Base-by-base conservation (phyloP, 257 asterid genomes). In the Cinchona pubescens region DNA sequence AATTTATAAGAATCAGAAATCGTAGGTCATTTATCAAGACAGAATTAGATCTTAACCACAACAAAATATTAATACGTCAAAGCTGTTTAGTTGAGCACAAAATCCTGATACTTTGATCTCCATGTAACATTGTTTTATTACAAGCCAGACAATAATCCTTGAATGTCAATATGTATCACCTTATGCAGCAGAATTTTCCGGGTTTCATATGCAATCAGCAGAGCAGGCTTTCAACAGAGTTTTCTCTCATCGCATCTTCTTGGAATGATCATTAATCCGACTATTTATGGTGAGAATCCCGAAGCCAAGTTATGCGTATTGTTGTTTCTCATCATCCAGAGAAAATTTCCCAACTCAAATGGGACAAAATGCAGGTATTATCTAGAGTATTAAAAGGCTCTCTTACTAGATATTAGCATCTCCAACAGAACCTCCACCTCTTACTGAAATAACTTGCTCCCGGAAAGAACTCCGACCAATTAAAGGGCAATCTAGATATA, bases 191-290 rank as follows among this genome's bases (percentile, higher is more conserved):
- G 51, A 25, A 30, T 27, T 46, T 40, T 79, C 64, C 45, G 59
- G 27, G 79, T 58, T 79, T 79, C 82, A 79, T 79, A 79, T 79
- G 74, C 82, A 66, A 78, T 56, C 72, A 55, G 60, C 66, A 48
- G 78, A 49, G 51, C 7, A 7, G 53, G 42, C 55, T 72, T 30
- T 42, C 30, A 30, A n/a, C 49, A 55, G 69, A 27, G 29, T 53
- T 58, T 60, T 45, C 51, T 45, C 51, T 37, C 76, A 0, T 42
- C 29, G 72, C 72, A 63, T 79, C 75, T 45, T 73, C 75, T 68
- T 68, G 75, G 82, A 75, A 79, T 73, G 73, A 73, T 79, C 79
- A 79, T 79, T 61, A 79, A 79, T 78, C 37, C 38, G 32, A 43
- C 48, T 58, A 71, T 45, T 61, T 46, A 46, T 23, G 43, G 34